phyloP scores from a whole-genome alignment of 169 alveolate species.

The Plasmodium adleri region DNA sequence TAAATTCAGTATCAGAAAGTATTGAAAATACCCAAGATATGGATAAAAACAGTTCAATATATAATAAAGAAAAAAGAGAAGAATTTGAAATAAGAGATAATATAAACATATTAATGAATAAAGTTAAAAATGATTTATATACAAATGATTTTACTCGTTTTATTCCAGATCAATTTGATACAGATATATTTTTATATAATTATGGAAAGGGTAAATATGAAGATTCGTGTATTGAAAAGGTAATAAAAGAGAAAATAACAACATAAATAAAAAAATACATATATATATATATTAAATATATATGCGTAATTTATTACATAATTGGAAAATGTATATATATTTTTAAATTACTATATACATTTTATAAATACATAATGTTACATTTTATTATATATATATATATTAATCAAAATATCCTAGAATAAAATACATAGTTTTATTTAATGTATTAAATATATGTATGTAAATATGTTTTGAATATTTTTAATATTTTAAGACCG shows the following conservation, averaged over 20 bases:
- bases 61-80: conserved; percentile 6
- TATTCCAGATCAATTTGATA: conserved; percentile 51
- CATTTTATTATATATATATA: no score
- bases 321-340: no score
- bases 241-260: neutral
- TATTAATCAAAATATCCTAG: no score
- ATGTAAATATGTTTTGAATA: neutral
- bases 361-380: no score
- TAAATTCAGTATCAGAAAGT: conserved; percentile 23
- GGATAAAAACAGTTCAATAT: neutral
- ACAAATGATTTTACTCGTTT: conserved; percentile 22
- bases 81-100: conserved; percentile 32
- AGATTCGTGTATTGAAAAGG: conserved; percentile 8
- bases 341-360: no score
- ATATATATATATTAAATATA: neutral
- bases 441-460: neutral
- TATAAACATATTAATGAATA: conserved; percentile 21
- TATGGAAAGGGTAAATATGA: conserved; percentile 14
- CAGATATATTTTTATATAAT: conserved; percentile 24
- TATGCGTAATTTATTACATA: no score
- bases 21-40: neutral
- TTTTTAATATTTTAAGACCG: conserved; percentile 28
- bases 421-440: neutral
- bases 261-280: neutral
- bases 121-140: conserved; percentile 26